Conservation (phyloP, 202 grass and related monocot genomes). For the Musa balbisiana region DNA sequence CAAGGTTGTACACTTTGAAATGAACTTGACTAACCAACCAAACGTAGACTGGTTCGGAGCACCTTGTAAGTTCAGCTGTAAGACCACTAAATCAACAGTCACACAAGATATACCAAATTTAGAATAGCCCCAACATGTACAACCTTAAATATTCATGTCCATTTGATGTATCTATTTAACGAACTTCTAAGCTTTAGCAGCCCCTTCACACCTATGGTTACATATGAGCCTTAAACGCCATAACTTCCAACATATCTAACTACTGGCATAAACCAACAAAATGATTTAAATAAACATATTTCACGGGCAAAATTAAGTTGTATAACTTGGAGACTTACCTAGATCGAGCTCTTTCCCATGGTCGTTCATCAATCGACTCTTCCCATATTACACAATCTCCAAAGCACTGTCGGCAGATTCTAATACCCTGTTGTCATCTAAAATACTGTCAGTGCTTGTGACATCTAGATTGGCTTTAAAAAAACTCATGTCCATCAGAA, state of each 20-base stretch:
- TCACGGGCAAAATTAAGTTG: slow-evolving; percentile 17
- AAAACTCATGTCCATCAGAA: background rate
- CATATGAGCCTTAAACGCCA: background rate
- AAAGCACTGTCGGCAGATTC: slow-evolving; percentile 45
- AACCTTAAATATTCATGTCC: too few species aligned
- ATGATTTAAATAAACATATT: background rate
- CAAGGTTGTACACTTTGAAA: background rate
- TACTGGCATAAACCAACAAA: background rate
- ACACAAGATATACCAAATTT: too few species aligned
- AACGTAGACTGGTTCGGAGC: background rate
- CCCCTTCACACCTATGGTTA: background rate
- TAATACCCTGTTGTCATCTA: slow-evolving; percentile 50
- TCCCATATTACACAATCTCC: slow-evolving; percentile 97
- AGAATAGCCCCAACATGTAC: too few species aligned
- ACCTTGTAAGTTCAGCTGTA: background rate
- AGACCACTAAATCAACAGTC: background rate
- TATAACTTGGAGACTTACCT: slow-evolving; percentile 36
- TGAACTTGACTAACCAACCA: background rate
- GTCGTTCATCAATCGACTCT: slow-evolving; percentile 85
- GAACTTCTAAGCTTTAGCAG: background rate
- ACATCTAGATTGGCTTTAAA: background rate
- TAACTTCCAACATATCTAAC: background rate
- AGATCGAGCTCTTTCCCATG: slow-evolving; percentile 79
- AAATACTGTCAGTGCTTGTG: background rate
- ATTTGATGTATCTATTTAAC: too few species aligned